These are phyloP conservation scores for Phaeolepiota aurea DNA, from an alignment of 768 basidiomycete genomes.

Conservation along the genomic window DNA sequence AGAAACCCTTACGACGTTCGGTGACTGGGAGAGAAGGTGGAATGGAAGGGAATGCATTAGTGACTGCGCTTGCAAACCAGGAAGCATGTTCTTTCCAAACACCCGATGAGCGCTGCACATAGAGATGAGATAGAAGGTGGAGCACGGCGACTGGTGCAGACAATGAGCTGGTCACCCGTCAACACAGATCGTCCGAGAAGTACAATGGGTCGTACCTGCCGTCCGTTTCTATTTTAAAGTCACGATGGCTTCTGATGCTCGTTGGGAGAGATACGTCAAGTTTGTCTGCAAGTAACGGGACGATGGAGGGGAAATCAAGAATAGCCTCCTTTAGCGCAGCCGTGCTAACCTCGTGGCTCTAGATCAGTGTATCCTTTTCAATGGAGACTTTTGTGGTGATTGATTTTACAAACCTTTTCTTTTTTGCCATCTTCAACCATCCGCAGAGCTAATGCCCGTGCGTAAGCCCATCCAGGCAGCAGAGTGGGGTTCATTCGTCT, in stretches of 20 bases:
- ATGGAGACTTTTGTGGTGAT: background rate
- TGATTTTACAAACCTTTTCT: slow-evolving; percentile 18
- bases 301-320: slow-evolving; percentile 68
- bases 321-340: slow-evolving; percentile 69
- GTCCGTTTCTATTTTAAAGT: slow-evolving; percentile 66
- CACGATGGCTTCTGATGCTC: slow-evolving; percentile 47
- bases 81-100: slow-evolving; percentile 75
- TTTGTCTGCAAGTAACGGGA: slow-evolving; percentile 81
- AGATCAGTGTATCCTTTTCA: background rate
- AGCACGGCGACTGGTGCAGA: slow-evolving; percentile 37
- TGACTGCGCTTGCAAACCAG: slow-evolving; percentile 66
- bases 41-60: slow-evolving; percentile 29
- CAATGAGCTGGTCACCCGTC: slow-evolving; percentile 22
- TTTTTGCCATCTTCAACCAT: slow-evolving; percentile 39
- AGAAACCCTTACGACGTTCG: slow-evolving; percentile 21
- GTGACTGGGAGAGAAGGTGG: slow-evolving; percentile 26
- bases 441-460: slow-evolving; percentile 60
- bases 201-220: slow-evolving; percentile 36
- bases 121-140: slow-evolving; percentile 83
- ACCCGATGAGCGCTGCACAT: slow-evolving; percentile 65
- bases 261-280: slow-evolving; percentile 59
- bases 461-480: slow-evolving; percentile 75
- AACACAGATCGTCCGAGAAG: background rate
- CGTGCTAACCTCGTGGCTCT: slow-evolving; percentile 56
- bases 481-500: slow-evolving; percentile 40